Evolutionary conservation across 2,329 filamentous ascomycete genomes (phyloP), one percentile per base, ranked within the genome.

Genomic region (Tolypocladium amazonense): DNA sequence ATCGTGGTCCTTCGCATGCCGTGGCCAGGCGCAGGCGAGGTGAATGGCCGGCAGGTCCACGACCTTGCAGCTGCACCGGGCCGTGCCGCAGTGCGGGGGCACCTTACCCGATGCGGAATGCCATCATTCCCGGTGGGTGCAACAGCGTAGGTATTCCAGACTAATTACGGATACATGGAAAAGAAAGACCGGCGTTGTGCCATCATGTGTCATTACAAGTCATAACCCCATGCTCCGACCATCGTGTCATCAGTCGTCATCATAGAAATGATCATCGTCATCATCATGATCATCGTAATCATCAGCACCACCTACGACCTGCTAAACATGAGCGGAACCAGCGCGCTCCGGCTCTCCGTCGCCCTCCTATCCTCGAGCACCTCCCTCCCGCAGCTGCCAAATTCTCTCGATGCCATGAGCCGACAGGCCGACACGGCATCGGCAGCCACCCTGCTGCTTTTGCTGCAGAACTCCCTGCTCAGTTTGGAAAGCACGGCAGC

Each of bases 291-390:
- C n/a, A 38, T 30, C 37, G 2, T 18, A 30, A 11, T 5, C 15
- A 30, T 20, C n/a, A 14, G 70, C 65, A 75, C 56, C 70, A 67
- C 53, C 78, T 75, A 69, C 78, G 70, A 68, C 55, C 79, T 75
- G 69, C 78, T 83, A 60, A 86, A 84, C 70, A 87, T 81, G 67
- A 87, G 72, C 62, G 84, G 84, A 62, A 87, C 84, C 65, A 84
- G 66, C 23, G 77, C 76, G 56, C 77, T 80, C 67, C 75, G 76
- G 64, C 79, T 82, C 62, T 84, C 82, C 68, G 83, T 70, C 58
- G 74, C 77, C 62, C 75, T 67, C 52, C 77, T 72, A 59, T 81
- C 76, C 56, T 77, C 70, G 57, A 77, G 59, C 30, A 77, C 72
- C 65, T 72, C 65, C 60, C 69, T 66, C 35, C 70, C 64, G 63